Evolutionary conservation across 1,139 yeast genomes (phyloP), one percentile per base, ranked within the genome.

Genomic region (Sugiyamaella neomexicana): DNA sequence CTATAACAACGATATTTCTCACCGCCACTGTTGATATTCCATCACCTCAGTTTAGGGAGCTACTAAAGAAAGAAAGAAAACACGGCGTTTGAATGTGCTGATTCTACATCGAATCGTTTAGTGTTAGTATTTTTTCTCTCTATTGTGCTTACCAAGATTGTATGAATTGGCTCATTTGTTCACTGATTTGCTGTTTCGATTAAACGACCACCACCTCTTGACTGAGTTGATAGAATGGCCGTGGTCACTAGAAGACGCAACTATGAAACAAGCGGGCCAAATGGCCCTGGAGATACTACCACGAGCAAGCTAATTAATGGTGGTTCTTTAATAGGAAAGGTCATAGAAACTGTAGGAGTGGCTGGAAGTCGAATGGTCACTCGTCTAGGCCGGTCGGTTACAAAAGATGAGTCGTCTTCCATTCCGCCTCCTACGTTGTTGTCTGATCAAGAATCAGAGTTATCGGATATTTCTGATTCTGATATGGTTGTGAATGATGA

Each of bases 161-260:
- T 20, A 20, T 20, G 25, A 20, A 20, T 20, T 20, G 25, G 25
- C 25, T 20, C 25, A 20, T 20, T 20, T 20, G 25, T 5, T n/a
- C n/a, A n/a, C n/a, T n/a, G n/a, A n/a, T n/a, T n/a, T n/a, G n/a
- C n/a, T n/a, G n/a, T n/a, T n/a, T n/a, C n/a, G n/a, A n/a, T n/a
- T n/a, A n/a, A n/a, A 20, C 25, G 5, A 20, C 25, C 25, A 20
- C 5, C 25, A 20, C 25, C 5, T 20, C 5, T 20, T 20, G 25
- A 20, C 3, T 5, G 3, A 5, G 25, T 20, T 20, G 25, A 20
- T 29, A 42, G 13, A 38, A 50, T 50, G 53, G 53, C 53, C 12
- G 47, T 50, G 13, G 53, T 50, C 16, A 50, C 53, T 15, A 36
- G 53, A 42, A 43, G 53, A 20, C 42, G 53, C 10, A 44, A 43